Evolutionary conservation across 2,329 filamentous ascomycete species (phyloP).

Genomic region (Aspergillus piperis): DNA sequence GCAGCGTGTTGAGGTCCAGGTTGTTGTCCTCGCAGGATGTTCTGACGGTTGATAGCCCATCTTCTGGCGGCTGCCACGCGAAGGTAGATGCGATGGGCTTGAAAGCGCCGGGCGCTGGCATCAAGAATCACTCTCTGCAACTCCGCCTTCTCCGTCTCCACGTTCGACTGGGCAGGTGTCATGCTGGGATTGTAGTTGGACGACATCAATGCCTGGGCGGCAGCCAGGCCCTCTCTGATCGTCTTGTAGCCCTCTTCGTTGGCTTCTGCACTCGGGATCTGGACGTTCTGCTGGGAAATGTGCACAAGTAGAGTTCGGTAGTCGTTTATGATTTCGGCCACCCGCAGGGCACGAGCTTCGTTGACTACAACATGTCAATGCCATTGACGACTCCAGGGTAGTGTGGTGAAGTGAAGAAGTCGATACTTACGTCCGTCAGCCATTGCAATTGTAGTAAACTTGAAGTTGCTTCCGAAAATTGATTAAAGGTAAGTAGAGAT

Average conservation of each 20-base stretch:
- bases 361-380: slow-evolving; percentile 52
- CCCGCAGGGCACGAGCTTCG: slow-evolving; percentile 62
- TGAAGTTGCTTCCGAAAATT: slow-evolving; percentile 1
- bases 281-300: slow-evolving; percentile 56
- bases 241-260: slow-evolving; percentile 61
- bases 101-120: slow-evolving; percentile 61
- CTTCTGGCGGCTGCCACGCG: slow-evolving; percentile 59
- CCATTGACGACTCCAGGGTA: neutral
- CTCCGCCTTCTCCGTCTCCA: slow-evolving; percentile 58
- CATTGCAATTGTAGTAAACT: slow-evolving; percentile 41
- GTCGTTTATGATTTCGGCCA: slow-evolving; percentile 65
- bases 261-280: slow-evolving; percentile 56
- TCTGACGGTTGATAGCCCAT: slow-evolving; percentile 58
- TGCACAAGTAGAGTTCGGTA: slow-evolving; percentile 63
- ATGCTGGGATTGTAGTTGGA: slow-evolving; percentile 53
- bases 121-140: slow-evolving; percentile 62
- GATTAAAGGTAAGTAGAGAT: slow-evolving; percentile 8
- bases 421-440: slow-evolving; percentile 57
- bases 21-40: slow-evolving; percentile 54
- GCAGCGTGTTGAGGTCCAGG: slow-evolving; percentile 50
- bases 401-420: neutral
- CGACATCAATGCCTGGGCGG: slow-evolving; percentile 57
- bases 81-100: slow-evolving; percentile 63
- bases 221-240: slow-evolving; percentile 56
- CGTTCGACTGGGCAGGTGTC: slow-evolving; percentile 45